Evolutionary conservation across 371 early-diverging fungal species (phyloP).

Genomic region (Neoconidiobolus thromboides): DNA sequence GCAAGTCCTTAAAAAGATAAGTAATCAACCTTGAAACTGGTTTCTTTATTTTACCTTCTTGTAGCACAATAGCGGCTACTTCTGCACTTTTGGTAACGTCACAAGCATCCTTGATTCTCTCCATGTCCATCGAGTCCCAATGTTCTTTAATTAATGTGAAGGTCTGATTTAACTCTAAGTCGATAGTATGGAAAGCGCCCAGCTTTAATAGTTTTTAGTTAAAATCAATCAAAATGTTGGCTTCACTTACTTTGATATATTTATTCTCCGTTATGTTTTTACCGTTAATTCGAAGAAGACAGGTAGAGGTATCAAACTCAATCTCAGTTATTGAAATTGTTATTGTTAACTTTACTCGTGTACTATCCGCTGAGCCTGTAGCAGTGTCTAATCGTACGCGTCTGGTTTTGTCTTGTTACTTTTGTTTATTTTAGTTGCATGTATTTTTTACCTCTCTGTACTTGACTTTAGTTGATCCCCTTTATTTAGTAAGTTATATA

Average conservation of each 20-base stretch:
- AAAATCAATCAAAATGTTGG: background rate
- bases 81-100: conserved; percentile 84
- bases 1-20: conserved; percentile 39
- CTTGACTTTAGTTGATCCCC: conserved; percentile 74
- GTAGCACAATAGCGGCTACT: conserved; percentile 81
- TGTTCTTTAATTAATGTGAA: conserved; percentile 73
- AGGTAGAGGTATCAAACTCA: conserved; percentile 74
- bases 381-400: conserved; percentile 62
- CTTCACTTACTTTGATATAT: conserved; percentile 54
- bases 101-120: conserved; percentile 73
- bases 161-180: conserved; percentile 72
- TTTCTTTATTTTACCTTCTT: conserved; percentile 46
- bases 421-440: background rate
- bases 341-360: conserved; percentile 57
- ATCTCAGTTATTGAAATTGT: conserved; percentile 72
- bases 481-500: conserved; percentile 76
- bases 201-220: conserved; percentile 24
- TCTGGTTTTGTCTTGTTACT: conserved; percentile 16
- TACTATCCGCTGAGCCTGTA: conserved; percentile 79
- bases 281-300: conserved; percentile 74
- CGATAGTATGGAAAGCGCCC: conserved; percentile 88
- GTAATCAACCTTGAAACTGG: background rate
- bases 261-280: conserved; percentile 68
- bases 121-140: conserved; percentile 85
- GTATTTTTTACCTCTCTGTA: conserved; percentile 47